Conservation (phyloP, 257 asterid species). For the Nicotiana obtusifolia region DNA sequence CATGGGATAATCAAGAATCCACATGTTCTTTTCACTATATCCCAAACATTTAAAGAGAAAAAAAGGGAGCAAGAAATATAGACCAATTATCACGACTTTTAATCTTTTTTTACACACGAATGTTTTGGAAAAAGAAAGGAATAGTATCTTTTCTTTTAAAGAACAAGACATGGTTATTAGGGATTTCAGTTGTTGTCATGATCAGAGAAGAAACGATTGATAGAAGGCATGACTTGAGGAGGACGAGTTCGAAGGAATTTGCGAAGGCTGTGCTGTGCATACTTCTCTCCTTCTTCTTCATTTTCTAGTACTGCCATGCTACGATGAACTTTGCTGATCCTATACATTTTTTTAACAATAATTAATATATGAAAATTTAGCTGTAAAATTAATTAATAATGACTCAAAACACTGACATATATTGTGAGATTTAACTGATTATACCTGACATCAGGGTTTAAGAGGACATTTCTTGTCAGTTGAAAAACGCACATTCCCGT, state of each 20-base stretch:
- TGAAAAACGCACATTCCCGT: constrained; percentile 68
- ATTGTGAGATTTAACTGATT: not conserved
- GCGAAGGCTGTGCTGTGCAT: constrained; percentile 60
- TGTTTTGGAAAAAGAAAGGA: not conserved
- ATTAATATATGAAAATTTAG: not conserved
- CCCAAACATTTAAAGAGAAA: not conserved
- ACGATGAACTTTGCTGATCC: constrained; percentile 56
- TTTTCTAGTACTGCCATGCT: constrained; percentile 53
- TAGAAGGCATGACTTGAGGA: constrained; percentile 75
- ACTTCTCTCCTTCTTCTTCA: constrained; percentile 71
- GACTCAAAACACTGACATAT: no score
- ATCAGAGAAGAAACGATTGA: constrained; percentile 69
- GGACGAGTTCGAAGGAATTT: constrained; percentile 76
- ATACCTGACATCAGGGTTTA: constrained; percentile 80
- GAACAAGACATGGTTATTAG: not conserved
- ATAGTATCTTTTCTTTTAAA: no score
- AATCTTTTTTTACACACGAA: not conserved
- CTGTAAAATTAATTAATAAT: not conserved
- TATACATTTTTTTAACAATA: constrained; percentile 10
- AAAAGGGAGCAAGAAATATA: not conserved
- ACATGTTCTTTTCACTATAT: no score
- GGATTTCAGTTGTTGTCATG: not conserved
- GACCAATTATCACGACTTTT: not conserved
- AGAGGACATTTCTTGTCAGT: constrained; percentile 53
- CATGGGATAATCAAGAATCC: no score